Evolutionary conservation across 331 rosid species (phyloP).

Genomic region (Rosa hybrid): DNA sequence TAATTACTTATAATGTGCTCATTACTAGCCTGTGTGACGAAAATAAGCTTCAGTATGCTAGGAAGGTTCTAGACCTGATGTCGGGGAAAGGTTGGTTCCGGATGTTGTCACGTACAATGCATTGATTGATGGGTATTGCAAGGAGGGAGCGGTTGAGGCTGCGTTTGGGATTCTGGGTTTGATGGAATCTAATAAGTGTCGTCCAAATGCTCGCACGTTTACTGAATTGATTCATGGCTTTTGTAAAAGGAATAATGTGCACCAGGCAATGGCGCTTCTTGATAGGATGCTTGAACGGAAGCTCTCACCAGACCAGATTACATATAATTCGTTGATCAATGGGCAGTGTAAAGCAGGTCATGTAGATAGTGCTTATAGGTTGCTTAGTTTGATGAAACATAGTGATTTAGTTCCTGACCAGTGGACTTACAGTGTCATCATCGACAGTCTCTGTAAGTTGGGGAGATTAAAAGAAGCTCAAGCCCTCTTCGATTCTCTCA

Average conservation of each 20-base stretch:
- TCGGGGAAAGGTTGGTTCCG: slow-evolving; percentile 6
- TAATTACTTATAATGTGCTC: slow-evolving; percentile 5
- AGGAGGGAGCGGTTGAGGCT: slow-evolving; percentile 7
- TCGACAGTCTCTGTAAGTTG: background rate
- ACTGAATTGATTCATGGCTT: slow-evolving; percentile 4
- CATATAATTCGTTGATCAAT: background rate
- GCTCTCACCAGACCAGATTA: background rate
- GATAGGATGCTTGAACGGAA: slow-evolving; percentile 8
- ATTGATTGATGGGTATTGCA: slow-evolving; percentile 9
- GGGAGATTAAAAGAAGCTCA: slow-evolving; percentile 12
- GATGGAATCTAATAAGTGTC: background rate
- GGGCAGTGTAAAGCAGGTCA: slow-evolving; percentile 13
- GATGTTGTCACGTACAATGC: slow-evolving; percentile 1
- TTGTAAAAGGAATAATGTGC: background rate
- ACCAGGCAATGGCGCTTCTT: slow-evolving; percentile 3
- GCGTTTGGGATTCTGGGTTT: background rate
- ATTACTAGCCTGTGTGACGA: slow-evolving; percentile 9
- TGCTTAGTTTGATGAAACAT: slow-evolving; percentile 9
- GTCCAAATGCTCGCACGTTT: background rate
- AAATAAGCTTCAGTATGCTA: slow-evolving; percentile 1
- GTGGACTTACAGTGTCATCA: background rate
- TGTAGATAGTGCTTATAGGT: slow-evolving; percentile 17
- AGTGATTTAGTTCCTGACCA: slow-evolving; percentile 1
- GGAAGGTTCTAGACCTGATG: slow-evolving; percentile 5
- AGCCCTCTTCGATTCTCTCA: slow-evolving; percentile 4